Percentiles rank a stretch among this genome's conserved stretches.
These are phyloP conservation scores for Melastoma malabathricum DNA, from an alignment of 345 rosid genomes.

Conservation along the genomic window DNA sequence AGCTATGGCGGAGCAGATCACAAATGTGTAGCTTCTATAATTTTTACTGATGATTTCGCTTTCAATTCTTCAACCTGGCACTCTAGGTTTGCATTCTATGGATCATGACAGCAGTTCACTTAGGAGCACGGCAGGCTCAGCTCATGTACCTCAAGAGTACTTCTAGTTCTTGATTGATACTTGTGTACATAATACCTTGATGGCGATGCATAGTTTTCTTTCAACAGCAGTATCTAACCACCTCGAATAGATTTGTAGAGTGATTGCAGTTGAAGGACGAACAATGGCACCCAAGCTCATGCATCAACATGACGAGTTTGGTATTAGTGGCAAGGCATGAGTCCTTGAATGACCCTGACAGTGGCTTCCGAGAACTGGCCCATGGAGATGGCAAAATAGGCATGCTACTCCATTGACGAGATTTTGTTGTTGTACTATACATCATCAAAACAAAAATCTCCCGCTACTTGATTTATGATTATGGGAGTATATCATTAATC, in stretches of 20 bases:
- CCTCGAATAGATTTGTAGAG: too few species aligned
- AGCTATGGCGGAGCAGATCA: background rate
- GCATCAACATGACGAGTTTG: too few species aligned
- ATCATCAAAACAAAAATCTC: background rate
- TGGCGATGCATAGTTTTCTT: background rate
- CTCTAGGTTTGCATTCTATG: conserved; percentile 56
- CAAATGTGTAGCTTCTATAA: background rate
- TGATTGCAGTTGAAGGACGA: too few species aligned
- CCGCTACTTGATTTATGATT: background rate
- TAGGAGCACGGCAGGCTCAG: conserved; percentile 62
- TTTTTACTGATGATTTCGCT: background rate
- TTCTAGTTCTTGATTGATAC: conserved; percentile 2
- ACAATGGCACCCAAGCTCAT: too few species aligned
- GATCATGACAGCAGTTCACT: conserved; percentile 59
- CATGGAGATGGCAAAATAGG: too few species aligned
- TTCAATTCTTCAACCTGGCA: background rate
- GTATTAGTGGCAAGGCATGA: too few species aligned
- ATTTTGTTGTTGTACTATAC: too few species aligned
- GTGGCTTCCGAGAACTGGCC: too few species aligned
- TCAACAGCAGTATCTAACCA: too few species aligned
- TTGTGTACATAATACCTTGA: background rate
- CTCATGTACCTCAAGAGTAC: conserved; percentile 37
- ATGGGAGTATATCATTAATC: too few species aligned
- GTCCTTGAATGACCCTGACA: too few species aligned
- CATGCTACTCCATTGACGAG: too few species aligned